phyloP scores from a whole-genome alignment of 1,284 basidiomycete genomes.

The Ustilago shanxiensis region DNA sequence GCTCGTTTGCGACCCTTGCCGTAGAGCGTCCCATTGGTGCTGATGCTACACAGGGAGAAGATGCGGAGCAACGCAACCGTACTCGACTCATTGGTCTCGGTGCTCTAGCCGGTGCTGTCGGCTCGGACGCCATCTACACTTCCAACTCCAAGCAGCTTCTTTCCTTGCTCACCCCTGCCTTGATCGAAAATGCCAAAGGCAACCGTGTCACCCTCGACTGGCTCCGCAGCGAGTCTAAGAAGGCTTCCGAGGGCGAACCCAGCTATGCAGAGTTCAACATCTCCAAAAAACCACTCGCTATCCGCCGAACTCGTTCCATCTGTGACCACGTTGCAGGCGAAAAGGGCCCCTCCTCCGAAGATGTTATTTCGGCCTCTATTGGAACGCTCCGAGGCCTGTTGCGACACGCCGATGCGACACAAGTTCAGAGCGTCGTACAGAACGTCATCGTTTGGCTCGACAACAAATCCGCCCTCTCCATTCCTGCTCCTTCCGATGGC shows the following conservation, averaged over 20 bases:
- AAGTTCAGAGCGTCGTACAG: constrained; percentile 79
- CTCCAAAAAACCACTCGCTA: constrained; percentile 79
- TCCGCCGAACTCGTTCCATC: constrained; percentile 86
- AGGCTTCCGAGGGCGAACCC: constrained; percentile 78
- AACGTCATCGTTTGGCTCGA: constrained; percentile 73
- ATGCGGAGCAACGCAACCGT: constrained; percentile 72
- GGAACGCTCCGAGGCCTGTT: constrained; percentile 81
- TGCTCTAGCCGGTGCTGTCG: constrained; percentile 83
- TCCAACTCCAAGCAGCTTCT: constrained; percentile 83
- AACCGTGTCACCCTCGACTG: constrained; percentile 75
- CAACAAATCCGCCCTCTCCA: constrained; percentile 37
- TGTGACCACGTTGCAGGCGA: constrained; percentile 88
- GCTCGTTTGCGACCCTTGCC: constrained; percentile 77
- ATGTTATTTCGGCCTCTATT: constrained; percentile 82
- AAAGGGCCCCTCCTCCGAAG: constrained; percentile 80
- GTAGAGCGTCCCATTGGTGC: constrained; percentile 42
- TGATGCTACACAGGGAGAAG: constrained; percentile 31
- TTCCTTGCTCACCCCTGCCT: constrained; percentile 79
- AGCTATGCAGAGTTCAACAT: constrained; percentile 78
- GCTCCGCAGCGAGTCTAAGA: constrained; percentile 78
- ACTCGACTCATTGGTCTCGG: constrained; percentile 87
- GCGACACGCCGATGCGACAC: constrained; percentile 81
- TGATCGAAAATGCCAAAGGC: constrained; percentile 79
- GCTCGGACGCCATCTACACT: constrained; percentile 86
- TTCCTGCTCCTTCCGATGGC: constrained; percentile 28